These are phyloP conservation scores for Didymella glomerata DNA, from an alignment of 2,329 filamentous ascomycete species.

Conservation along the genomic window DNA sequence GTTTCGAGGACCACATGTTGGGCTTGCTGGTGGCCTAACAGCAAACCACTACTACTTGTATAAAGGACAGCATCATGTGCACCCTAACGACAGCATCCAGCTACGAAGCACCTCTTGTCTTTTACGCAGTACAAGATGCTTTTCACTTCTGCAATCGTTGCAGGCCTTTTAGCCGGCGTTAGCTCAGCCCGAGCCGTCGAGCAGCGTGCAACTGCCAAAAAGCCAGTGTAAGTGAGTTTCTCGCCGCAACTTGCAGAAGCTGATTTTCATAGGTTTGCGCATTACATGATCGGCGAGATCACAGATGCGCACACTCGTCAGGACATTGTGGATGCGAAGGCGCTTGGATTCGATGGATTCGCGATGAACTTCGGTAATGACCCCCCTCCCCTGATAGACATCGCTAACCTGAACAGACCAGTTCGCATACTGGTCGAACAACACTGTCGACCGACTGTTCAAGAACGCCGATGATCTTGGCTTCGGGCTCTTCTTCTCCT, in stretches of 20 bases:
- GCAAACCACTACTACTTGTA: not conserved
- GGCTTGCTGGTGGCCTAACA: not conserved
- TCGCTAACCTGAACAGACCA: conserved; percentile 7
- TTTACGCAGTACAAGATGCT: not conserved
- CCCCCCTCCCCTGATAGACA: not conserved
- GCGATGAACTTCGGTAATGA: conserved; percentile 44
- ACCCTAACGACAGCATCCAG: not conserved
- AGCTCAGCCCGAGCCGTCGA: conserved; percentile 3
- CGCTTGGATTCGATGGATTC: conserved; percentile 48
- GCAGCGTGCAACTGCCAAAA: not conserved
- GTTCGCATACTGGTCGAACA: conserved; percentile 36
- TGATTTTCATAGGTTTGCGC: conserved; percentile 19
- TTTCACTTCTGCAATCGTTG: not conserved
- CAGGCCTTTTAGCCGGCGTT: conserved; percentile 4
- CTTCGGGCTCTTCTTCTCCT: conserved; percentile 52
- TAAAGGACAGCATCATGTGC: not conserved
- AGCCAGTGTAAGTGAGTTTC: conserved; percentile 8
- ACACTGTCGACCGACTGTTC: conserved; percentile 44
- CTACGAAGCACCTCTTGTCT: not conserved
- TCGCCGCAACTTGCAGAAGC: not conserved
- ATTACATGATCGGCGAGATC: conserved; percentile 40
- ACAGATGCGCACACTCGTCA: conserved; percentile 29
- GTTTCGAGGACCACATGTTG: conserved; percentile 9
- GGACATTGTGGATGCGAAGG: conserved; percentile 40
- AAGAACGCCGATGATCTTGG: conserved; percentile 37